These are phyloP conservation scores for Colletotrichum lindemuthianum DNA, from an alignment of 2,329 filamentous ascomycete genomes.

Conservation along the genomic window DNA sequence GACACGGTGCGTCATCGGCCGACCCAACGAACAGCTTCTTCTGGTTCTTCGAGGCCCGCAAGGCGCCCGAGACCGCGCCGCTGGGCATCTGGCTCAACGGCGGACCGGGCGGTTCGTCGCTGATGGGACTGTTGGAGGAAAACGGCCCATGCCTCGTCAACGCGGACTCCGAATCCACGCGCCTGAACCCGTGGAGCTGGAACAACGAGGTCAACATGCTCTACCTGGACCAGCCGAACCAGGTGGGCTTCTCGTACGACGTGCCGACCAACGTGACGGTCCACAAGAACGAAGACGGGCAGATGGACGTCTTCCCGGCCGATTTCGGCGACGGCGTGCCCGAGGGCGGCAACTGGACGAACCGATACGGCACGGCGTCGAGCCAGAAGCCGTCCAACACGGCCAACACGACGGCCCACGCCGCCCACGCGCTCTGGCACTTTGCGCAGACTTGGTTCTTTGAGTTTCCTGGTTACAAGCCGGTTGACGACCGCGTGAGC, in stretches of 20 bases:
- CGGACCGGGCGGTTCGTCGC: conserved; percentile 62
- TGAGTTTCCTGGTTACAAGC: conserved; percentile 65
- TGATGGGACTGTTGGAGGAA: conserved; percentile 59
- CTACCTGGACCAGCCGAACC: conserved; percentile 64
- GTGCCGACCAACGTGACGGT: conserved; percentile 65
- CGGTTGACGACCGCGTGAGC: conserved; percentile 62
- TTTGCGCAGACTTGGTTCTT: conserved; percentile 69
- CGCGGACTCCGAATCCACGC: conserved; percentile 54
- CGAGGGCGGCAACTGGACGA: conserved; percentile 48
- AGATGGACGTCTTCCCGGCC: conserved; percentile 35
- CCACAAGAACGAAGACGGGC: conserved; percentile 39
- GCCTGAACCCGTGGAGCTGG: conserved; percentile 65
- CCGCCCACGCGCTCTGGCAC: conserved; percentile 58
- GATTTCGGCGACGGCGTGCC: conserved; percentile 50
- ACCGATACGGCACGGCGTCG: conserved; percentile 46
- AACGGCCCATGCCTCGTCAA: conserved; percentile 55
- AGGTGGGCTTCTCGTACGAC: conserved; percentile 72
- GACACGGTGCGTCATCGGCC: not conserved
- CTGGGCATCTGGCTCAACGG: conserved; percentile 66
- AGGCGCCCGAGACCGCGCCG: conserved; percentile 47
- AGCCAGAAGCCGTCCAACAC: conserved; percentile 44
- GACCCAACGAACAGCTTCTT: conserved; percentile 38
- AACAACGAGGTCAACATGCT: conserved; percentile 62
- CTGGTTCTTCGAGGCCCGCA: conserved; percentile 43
- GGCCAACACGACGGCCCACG: conserved; percentile 53